These are phyloP conservation scores for Vitis hybrid DNA, from an alignment of 177 flowering plant species.

Conservation along the genomic window DNA sequence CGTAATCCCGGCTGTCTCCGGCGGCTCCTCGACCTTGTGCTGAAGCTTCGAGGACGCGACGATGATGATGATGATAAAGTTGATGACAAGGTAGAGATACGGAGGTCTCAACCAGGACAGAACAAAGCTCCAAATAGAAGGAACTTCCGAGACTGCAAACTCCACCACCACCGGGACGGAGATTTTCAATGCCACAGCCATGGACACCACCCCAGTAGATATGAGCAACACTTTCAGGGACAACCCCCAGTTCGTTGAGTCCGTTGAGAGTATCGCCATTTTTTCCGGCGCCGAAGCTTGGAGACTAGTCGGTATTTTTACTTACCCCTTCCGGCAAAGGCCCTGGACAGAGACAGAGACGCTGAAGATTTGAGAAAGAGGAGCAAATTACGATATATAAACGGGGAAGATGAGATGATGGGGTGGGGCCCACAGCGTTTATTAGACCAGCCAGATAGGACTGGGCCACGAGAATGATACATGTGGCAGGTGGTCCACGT, in stretches of 20 bases:
- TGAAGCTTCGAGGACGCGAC: conserved; percentile 71
- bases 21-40: conserved; percentile 7
- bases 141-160: conserved; percentile 33
- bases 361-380: not conserved
- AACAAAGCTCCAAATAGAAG: conserved; percentile 26
- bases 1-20: not conserved
- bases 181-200: conserved; percentile 35
- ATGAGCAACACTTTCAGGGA: conserved; percentile 27
- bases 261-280: conserved; percentile 17
- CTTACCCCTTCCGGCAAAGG: not conserved
- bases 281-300: not conserved
- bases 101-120: conserved; percentile 57
- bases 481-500: too few species aligned
- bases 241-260: conserved; percentile 15
- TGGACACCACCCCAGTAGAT: conserved; percentile 33
- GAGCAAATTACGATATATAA: too few species aligned
- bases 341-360: too few species aligned
- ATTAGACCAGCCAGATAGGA: too few species aligned
- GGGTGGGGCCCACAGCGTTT: too few species aligned
- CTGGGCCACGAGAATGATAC: too few species aligned
- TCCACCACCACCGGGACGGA: conserved; percentile 33
- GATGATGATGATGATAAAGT: conserved; percentile 64
- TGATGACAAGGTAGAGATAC: conserved; percentile 58
- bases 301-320: not conserved
- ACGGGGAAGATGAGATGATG: too few species aligned